phyloP scores from a whole-genome alignment of 2,329 filamentous ascomycete species.

The Byssoonygena ceratinophila region DNA sequence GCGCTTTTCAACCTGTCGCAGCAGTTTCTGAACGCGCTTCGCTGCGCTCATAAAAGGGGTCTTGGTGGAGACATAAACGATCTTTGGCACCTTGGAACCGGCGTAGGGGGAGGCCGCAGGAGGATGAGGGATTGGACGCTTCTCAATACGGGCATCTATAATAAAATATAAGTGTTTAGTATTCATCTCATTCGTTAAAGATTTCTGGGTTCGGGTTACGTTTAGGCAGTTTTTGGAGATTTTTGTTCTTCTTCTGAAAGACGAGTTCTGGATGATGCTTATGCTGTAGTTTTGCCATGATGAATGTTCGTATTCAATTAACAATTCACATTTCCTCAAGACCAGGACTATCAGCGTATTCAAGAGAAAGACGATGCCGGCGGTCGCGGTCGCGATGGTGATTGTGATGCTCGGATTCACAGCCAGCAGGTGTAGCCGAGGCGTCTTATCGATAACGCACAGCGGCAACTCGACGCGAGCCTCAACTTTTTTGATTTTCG shows the following conservation, averaged over 20 bases:
- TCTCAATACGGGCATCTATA: constrained; percentile 41
- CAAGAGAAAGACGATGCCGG: too few relatives aligned
- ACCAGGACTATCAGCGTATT: too few relatives aligned
- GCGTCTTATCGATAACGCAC: constrained; percentile 9
- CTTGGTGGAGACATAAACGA: constrained; percentile 46
- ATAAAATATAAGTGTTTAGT: constrained; percentile 3
- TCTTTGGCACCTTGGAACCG: constrained; percentile 40
- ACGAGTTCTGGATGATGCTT: constrained; percentile 21
- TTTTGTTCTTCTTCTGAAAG: constrained; percentile 33
- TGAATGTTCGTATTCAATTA: too few relatives aligned
- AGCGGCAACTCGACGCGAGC: constrained; percentile 5
- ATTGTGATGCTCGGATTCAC: too few relatives aligned
- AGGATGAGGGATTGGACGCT: constrained; percentile 50
- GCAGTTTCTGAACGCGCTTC: constrained; percentile 50
- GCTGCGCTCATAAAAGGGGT: constrained; percentile 50
- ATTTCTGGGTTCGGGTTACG: constrained; percentile 19
- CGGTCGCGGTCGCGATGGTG: too few relatives aligned
- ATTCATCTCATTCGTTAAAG: neutral
- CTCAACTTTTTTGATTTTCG: constrained; percentile 12
- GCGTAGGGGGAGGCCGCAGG: constrained; percentile 46
- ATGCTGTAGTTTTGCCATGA: constrained; percentile 11
- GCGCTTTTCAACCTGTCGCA: constrained; percentile 44
- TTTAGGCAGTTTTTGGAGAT: constrained; percentile 30
- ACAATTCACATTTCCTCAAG: too few relatives aligned
- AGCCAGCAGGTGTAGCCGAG: constrained; percentile 10